A percentile compares a stretch with the other conserved stretches of the same genome.
Evolutionary conservation across 345 rosid species (phyloP).

Genomic region (Schrenkiella parvula): DNA sequence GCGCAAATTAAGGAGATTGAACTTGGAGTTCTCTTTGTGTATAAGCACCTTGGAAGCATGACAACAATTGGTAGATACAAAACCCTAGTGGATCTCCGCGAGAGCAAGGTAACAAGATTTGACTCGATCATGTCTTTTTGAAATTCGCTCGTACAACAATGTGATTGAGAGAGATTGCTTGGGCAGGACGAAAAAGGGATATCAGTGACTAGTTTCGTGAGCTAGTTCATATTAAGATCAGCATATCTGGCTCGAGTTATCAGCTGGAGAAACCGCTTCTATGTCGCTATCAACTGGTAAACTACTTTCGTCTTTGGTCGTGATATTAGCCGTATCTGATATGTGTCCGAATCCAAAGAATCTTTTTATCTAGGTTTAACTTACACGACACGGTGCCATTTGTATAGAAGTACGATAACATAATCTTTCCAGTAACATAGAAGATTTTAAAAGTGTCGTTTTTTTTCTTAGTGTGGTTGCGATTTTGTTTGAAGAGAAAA

Average conservation of each 20-base stretch:
- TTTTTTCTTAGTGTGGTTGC: background rate
- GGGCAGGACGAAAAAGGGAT: slow-evolving; percentile 72
- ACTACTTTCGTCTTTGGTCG: slow-evolving; percentile 89
- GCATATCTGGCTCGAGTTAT: slow-evolving; percentile 90
- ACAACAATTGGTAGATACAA: slow-evolving; percentile 88
- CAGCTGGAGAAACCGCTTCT: slow-evolving; percentile 93
- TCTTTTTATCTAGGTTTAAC: background rate
- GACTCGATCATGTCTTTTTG: background rate
- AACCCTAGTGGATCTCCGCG: slow-evolving; percentile 89
- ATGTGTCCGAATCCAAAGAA: background rate
- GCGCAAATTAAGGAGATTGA: slow-evolving; percentile 50
- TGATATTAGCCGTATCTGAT: slow-evolving; percentile 68
- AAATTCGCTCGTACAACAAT: background rate
- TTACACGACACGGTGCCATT: background rate
- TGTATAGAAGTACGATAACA: background rate
- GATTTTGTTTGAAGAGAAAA: background rate
- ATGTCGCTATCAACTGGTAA: slow-evolving; percentile 84
- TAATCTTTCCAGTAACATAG: background rate
- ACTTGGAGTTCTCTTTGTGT: slow-evolving; percentile 72
- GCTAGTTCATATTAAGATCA: slow-evolving; percentile 96
- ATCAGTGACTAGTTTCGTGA: slow-evolving; percentile 67
- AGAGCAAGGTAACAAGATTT: slow-evolving; percentile 68
- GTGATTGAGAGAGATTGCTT: background rate
- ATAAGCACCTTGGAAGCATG: slow-evolving; percentile 96
- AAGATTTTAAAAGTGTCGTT: background rate